phyloP scores from a whole-genome alignment of 106 monocot genomes.

The Ottelia alismoides region DNA sequence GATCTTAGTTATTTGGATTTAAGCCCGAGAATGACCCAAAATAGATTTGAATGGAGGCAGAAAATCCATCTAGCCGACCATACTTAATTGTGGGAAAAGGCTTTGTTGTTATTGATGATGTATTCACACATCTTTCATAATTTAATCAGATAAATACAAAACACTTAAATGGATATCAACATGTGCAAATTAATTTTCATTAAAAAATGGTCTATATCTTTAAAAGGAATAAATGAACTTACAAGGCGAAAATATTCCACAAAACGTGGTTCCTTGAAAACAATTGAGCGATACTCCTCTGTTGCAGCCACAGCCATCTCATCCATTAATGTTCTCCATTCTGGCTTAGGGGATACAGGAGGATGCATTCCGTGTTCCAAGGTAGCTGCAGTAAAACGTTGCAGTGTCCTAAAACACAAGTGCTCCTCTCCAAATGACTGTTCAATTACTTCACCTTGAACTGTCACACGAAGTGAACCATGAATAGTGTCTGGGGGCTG shows the following conservation, averaged over 20 bases:
- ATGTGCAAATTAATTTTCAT: too few species aligned
- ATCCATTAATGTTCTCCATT: constrained; percentile 71
- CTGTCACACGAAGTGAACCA: constrained; percentile 67
- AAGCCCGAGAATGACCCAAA: too few species aligned
- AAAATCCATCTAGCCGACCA: too few species aligned
- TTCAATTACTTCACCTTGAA: constrained; percentile 76
- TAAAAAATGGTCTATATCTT: too few species aligned
- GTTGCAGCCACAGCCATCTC: constrained; percentile 60
- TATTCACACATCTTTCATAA: too few species aligned
- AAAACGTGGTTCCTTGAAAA: constrained; percentile 72
- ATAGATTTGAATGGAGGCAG: too few species aligned
- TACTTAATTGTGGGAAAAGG: too few species aligned
- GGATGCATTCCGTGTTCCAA: constrained; percentile 82
- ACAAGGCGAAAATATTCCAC: constrained; percentile 76
- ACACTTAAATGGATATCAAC: too few species aligned
- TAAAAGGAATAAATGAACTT: too few species aligned
- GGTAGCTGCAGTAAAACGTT: constrained; percentile 67
- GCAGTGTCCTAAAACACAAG: constrained; percentile 60
- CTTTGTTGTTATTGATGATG: too few species aligned
- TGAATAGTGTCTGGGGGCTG: constrained; percentile 70
- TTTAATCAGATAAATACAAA: too few species aligned
- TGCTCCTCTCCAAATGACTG: constrained; percentile 72
- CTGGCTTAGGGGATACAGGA: constrained; percentile 61
- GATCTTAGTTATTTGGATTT: too few species aligned
- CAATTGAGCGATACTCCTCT: constrained; percentile 52